Base-by-base conservation (phyloP, 169 alveolate genomes). In the Cryptosporidium viatorum region DNA sequence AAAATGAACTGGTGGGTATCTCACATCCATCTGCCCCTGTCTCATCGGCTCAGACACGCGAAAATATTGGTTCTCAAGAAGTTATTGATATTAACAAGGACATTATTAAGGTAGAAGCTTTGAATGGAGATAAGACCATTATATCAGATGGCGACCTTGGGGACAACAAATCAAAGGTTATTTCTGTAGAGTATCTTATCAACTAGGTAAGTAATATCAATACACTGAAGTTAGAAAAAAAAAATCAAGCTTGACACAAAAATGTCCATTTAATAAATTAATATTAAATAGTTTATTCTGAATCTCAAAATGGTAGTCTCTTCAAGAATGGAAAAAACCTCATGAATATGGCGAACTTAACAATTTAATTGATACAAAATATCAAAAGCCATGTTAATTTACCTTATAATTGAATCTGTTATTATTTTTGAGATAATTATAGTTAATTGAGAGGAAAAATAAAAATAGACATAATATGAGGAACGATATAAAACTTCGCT, bases 1-100 rank as follows among this genome's bases (percentile, higher is more conserved):
- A 73, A 35, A 73, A 73, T 37, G 71, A 73, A 55, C 21, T 73
- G 10, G 33, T 70, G n/a, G 86, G 86, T 23, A 73, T 73, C 33
- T 73, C 86, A 1, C 86, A 73, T 41, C 86, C 86, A 55, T 51
- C 70, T 37, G 86, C 86, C 9, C 86, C 86, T 21, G 60, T 73
- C 16, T 73, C 86, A 14, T 52, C 55, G 7, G 55, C 26, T 31
- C 68, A 73, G 8, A 73, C 71, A 37, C 71, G 59, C 21, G 86
- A 73, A 52, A 73, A 55, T 12, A 41, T 62, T 23, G 70, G 39
- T 51, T 35, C 45, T 6, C 35, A 21, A 31, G 86, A 73, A 31
- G 18, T 39, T 43, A 33, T 29, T 18, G 86, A 73, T 29, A 23
- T 55, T 55, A 73, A 58, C 43, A 73, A 73, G 58, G 71, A 73